phyloP scores from a whole-genome alignment of 495 filamentous ascomycete species.

The Talaromyces proteolyticus region DNA sequence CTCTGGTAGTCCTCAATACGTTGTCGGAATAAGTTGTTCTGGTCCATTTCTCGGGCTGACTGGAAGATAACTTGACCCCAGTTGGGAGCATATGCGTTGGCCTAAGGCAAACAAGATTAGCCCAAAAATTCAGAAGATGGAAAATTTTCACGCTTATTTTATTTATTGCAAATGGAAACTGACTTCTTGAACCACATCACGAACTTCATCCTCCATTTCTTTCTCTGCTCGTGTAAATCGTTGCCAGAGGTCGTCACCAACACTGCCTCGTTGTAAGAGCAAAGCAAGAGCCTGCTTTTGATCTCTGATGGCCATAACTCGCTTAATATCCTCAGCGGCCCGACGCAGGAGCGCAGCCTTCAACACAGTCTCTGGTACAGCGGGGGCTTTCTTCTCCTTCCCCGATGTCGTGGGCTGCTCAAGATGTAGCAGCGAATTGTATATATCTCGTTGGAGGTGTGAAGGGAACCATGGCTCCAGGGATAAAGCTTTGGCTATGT shows the following conservation, averaged over 20 bases:
- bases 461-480: slow-evolving; percentile 89
- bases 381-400: slow-evolving; percentile 60
- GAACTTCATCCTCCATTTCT: slow-evolving; percentile 93
- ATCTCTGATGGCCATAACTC: slow-evolving; percentile 77
- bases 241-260: slow-evolving; percentile 96
- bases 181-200: slow-evolving; percentile 92
- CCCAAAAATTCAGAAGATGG: neutral
- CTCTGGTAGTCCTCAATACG: slow-evolving; percentile 59
- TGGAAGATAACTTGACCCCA: slow-evolving; percentile 98
- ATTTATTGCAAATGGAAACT: slow-evolving; percentile 11
- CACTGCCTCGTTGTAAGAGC: slow-evolving; percentile 80
- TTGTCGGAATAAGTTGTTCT: slow-evolving; percentile 57
- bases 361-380: slow-evolving; percentile 77
- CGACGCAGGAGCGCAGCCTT: slow-evolving; percentile 87
- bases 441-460: slow-evolving; percentile 88
- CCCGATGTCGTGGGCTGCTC: slow-evolving; percentile 49
- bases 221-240: slow-evolving; percentile 86
- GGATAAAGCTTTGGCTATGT: slow-evolving; percentile 63
- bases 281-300: slow-evolving; percentile 80
- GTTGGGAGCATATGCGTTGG: slow-evolving; percentile 76
- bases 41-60: slow-evolving; percentile 78
- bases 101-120: slow-evolving; percentile 35
- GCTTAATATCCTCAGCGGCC: slow-evolving; percentile 84
- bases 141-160: no score
- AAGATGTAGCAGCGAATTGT: slow-evolving; percentile 84